Percentiles rank a stretch among this genome's conserved stretches.
phyloP scores from a whole-genome alignment of 441 rosid genomes.

The Brassica hybrid region DNA sequence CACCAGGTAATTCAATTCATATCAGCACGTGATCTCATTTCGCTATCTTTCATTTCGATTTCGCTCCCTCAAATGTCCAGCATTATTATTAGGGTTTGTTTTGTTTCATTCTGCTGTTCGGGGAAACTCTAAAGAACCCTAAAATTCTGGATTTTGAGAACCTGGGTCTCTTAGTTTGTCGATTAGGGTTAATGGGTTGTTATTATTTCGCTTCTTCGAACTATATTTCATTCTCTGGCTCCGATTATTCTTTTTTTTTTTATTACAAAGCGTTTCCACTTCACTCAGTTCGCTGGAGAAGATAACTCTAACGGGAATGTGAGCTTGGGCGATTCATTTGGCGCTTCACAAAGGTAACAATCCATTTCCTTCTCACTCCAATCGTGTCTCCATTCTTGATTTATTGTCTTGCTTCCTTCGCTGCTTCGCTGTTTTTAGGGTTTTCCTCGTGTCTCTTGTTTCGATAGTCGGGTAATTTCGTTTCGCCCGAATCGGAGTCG shows the following conservation, averaged over 20 bases:
- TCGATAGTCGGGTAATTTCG: slow-evolving; percentile 35
- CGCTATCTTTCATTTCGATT: slow-evolving; percentile 18
- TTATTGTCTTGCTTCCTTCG: slow-evolving; percentile 36
- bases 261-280: slow-evolving; percentile 11
- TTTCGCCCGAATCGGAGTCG: slow-evolving; percentile 35
- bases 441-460: slow-evolving; percentile 30
- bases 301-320: slow-evolving; percentile 63
- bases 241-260: slow-evolving; percentile 33
- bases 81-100: slow-evolving; percentile 50
- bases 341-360: slow-evolving; percentile 65
- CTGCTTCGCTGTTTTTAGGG: slow-evolving; percentile 55
- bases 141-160: slow-evolving; percentile 49
- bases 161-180: slow-evolving; percentile 41
- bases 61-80: slow-evolving; percentile 21
- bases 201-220: slow-evolving; percentile 42
- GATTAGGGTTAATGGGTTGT: slow-evolving; percentile 60
- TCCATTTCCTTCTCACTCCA: slow-evolving; percentile 34
- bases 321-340: slow-evolving; percentile 71
- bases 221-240: slow-evolving; percentile 31
- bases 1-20: slow-evolving; percentile 49
- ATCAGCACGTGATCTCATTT: neutral
- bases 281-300: slow-evolving; percentile 56
- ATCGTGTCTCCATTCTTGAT: slow-evolving; percentile 27
- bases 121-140: slow-evolving; percentile 53
- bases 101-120: slow-evolving; percentile 22